Percentiles rank a stretch among this genome's conserved stretches.
Conservation (phyloP, 371 early-diverging fungal species). For the Saksenaea vasiformis region DNA sequence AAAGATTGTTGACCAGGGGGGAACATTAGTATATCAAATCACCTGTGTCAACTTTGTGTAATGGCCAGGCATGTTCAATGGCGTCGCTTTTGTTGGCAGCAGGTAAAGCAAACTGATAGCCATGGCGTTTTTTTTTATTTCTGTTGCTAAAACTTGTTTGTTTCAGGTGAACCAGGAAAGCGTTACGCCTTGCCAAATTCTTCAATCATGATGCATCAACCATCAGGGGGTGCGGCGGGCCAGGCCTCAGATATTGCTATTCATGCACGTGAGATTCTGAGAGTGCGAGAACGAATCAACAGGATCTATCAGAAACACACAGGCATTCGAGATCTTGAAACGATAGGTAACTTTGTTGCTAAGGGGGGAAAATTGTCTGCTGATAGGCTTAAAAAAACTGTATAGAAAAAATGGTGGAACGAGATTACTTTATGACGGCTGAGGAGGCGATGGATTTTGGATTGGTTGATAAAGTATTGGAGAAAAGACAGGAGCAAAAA, state of each 20-base stretch:
- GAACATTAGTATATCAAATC: slow-evolving; percentile 81
- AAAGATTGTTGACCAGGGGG: neutral
- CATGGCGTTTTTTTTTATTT: neutral
- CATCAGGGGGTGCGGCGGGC: slow-evolving; percentile 94
- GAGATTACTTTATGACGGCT: slow-evolving; percentile 95
- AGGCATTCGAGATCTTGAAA: slow-evolving; percentile 73
- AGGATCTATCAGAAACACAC: slow-evolving; percentile 88
- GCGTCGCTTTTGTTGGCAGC: slow-evolving; percentile 93
- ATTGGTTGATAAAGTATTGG: slow-evolving; percentile 85
- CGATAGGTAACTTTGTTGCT: slow-evolving; percentile 66
- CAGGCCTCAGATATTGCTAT: slow-evolving; percentile 98
- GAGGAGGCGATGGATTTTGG: slow-evolving; percentile 93
- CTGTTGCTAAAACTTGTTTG: neutral
- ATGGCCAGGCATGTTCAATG: slow-evolving; percentile 98
- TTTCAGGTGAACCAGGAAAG: slow-evolving; percentile 81
- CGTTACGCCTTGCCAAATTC: slow-evolving; percentile 90
- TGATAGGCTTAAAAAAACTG: neutral
- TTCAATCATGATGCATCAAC: slow-evolving; percentile 97
- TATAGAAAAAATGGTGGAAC: slow-evolving; percentile 82
- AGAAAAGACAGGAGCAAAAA: slow-evolving; percentile 54
- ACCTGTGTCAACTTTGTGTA: slow-evolving; percentile 93
- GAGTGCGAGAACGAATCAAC: slow-evolving; percentile 87
- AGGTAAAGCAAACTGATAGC: slow-evolving; percentile 45
- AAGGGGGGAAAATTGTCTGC: neutral
- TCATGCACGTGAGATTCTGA: slow-evolving; percentile 94